These are phyloP conservation scores for Phlyctochytrium arcticum DNA, from an alignment of 192 early-diverging fungal genomes.

Conservation along the genomic window DNA sequence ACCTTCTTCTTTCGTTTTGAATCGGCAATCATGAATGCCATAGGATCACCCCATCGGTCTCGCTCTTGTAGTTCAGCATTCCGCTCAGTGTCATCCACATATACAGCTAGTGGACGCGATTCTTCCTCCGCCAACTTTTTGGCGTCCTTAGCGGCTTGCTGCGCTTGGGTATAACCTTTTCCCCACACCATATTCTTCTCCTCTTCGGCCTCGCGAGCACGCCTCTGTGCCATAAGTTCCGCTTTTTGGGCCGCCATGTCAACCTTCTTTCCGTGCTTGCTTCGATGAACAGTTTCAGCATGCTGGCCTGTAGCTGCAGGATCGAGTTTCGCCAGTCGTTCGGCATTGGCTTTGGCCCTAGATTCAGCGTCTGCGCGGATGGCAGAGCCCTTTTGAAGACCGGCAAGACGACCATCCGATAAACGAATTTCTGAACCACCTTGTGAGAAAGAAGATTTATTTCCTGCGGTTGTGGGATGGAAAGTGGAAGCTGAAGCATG, in stretches of 20 bases:
- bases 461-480: too few relatives aligned
- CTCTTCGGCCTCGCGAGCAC: slow-evolving; percentile 33
- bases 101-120: slow-evolving; percentile 38
- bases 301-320: slow-evolving; percentile 19
- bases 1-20: slow-evolving; percentile 34
- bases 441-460: not conserved
- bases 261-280: slow-evolving; percentile 52
- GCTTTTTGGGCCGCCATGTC: slow-evolving; percentile 47
- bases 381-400: slow-evolving; percentile 22
- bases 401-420: slow-evolving; percentile 25
- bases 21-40: slow-evolving; percentile 43
- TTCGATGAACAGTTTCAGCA: slow-evolving; percentile 62
- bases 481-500: too few relatives aligned
- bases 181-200: slow-evolving; percentile 49
- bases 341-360: not conserved
- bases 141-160: slow-evolving; percentile 21
- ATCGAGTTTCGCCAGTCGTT: slow-evolving; percentile 16
- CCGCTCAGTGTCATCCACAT: slow-evolving; percentile 42
- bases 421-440: slow-evolving; percentile 10
- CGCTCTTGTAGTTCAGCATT: slow-evolving; percentile 48
- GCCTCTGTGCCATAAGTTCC: slow-evolving; percentile 26
- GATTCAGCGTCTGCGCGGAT: slow-evolving; percentile 22
- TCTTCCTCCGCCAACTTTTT: slow-evolving; percentile 31
- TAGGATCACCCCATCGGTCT: slow-evolving; percentile 69
- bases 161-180: slow-evolving; percentile 58